Percentiles rank a stretch among this genome's conserved stretches.
Evolutionary conservation across 257 asterid species (phyloP).

Genomic region (Ligustrum vulgare): DNA sequence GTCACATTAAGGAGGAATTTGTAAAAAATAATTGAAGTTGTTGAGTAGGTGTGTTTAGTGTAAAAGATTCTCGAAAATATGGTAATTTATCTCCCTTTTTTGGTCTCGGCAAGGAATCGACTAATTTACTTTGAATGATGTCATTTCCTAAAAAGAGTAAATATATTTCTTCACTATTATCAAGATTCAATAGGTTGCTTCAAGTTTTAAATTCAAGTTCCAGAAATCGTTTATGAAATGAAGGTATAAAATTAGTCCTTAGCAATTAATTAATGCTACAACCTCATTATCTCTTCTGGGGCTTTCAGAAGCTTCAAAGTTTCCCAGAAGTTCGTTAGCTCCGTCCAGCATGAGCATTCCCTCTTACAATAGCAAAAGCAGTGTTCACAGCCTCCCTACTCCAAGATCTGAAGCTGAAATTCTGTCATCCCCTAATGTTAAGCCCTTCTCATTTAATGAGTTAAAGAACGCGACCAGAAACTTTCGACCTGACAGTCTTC

Average conservation of each 20-base stretch:
- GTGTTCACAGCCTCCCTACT: constrained; percentile 64
- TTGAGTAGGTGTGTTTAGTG: background rate
- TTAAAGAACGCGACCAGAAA: constrained; percentile 81
- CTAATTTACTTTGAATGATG: background rate
- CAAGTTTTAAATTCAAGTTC: background rate
- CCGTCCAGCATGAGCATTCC: constrained; percentile 58
- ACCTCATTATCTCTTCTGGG: constrained; percentile 9
- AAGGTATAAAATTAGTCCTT: background rate
- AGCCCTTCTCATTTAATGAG: constrained; percentile 78
- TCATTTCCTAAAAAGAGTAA: background rate
- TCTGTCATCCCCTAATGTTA: constrained; percentile 70
- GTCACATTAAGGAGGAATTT: background rate
- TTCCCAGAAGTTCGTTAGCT: constrained; percentile 45
- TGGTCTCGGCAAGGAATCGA: background rate
- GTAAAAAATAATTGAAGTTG: background rate
- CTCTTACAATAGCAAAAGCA: constrained; percentile 58
- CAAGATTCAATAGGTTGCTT: background rate
- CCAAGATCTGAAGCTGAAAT: constrained; percentile 90
- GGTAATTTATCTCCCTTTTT: background rate
- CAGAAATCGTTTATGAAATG: background rate
- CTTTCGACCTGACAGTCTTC: constrained; percentile 88
- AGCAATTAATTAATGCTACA: background rate
- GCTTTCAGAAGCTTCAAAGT: constrained; percentile 49
- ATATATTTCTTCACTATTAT: background rate
- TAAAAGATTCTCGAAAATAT: background rate